phyloP scores from a whole-genome alignment of 2,329 filamentous ascomycete genomes.

The Xylariaceae sp. region DNA sequence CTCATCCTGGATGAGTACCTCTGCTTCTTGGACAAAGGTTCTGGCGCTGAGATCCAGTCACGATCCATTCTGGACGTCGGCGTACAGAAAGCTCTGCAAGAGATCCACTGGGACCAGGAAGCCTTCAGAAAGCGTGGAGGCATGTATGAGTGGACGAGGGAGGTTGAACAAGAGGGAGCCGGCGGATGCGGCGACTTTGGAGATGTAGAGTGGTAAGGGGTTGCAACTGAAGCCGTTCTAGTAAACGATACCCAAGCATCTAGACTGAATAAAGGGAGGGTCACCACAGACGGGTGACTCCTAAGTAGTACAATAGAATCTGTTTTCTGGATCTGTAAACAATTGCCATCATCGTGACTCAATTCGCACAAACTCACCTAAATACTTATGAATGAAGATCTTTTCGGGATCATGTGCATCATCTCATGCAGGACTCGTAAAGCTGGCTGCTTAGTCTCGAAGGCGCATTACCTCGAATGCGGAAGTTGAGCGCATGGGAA shows the following conservation, averaged over 20 bases:
- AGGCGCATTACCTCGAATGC: neutral
- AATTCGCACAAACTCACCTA: too few relatives aligned
- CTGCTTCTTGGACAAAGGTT: slow-evolving; percentile 44
- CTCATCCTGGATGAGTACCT: slow-evolving; percentile 49
- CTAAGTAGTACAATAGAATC: too few relatives aligned
- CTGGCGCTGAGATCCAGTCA: slow-evolving; percentile 29
- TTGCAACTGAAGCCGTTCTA: too few relatives aligned
- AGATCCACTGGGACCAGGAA: slow-evolving; percentile 43
- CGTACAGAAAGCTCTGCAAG: slow-evolving; percentile 39
- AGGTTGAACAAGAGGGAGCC: slow-evolving; percentile 1
- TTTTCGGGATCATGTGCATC: neutral
- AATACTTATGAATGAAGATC: neutral
- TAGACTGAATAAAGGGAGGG: neutral
- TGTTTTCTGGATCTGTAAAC: too few relatives aligned
- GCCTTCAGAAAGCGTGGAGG: slow-evolving; percentile 42
- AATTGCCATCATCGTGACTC: too few relatives aligned
- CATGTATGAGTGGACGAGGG: slow-evolving; percentile 44
- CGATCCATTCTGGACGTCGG: slow-evolving; percentile 42
- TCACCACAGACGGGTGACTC: neutral
- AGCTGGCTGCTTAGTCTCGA: neutral
- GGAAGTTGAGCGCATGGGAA: neutral
- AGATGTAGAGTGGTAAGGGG: slow-evolving; percentile 5
- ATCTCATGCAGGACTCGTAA: neutral
- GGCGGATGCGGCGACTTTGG: slow-evolving; percentile 11
- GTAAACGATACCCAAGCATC: neutral